Evolutionary conservation across 306 rosid genomes (phyloP).

Genomic region (Lupinus albus): DNA sequence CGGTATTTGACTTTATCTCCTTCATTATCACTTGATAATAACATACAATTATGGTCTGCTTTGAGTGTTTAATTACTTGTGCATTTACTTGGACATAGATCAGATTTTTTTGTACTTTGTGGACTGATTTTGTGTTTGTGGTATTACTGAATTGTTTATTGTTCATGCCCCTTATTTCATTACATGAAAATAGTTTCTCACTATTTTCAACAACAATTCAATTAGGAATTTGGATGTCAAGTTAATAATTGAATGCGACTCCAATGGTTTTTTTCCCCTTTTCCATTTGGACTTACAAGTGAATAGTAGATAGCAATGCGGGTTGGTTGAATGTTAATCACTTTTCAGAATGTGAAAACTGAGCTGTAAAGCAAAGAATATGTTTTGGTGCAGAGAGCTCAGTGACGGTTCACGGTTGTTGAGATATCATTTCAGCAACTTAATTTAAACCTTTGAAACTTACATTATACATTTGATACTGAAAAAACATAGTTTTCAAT

Average conservation of each 20-base stretch:
- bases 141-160: not conserved
- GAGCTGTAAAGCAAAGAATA: not conserved
- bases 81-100: conserved; percentile 29
- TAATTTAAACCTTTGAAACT: not conserved
- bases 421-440: not conserved
- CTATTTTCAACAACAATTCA: not conserved
- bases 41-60: conserved; percentile 1
- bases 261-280: conserved; percentile 9
- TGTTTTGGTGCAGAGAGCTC: not conserved
- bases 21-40: not conserved
- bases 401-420: not conserved
- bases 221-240: not conserved
- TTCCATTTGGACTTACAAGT: conserved; percentile 6
- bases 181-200: not conserved
- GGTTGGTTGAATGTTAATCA: not conserved
- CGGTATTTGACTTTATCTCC: conserved; percentile 56
- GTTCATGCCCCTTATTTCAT: not conserved
- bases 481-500: not conserved
- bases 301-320: not conserved
- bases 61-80: conserved; percentile 3
- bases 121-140: conserved; percentile 4
- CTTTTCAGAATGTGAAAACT: not conserved
- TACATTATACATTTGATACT: not conserved
- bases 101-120: not conserved
- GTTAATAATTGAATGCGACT: conserved; percentile 3